Percentiles rank a stretch among this genome's conserved stretches.
Conservation (phyloP, 805 yeast species). For the Saccharomyces paradoxus region DNA sequence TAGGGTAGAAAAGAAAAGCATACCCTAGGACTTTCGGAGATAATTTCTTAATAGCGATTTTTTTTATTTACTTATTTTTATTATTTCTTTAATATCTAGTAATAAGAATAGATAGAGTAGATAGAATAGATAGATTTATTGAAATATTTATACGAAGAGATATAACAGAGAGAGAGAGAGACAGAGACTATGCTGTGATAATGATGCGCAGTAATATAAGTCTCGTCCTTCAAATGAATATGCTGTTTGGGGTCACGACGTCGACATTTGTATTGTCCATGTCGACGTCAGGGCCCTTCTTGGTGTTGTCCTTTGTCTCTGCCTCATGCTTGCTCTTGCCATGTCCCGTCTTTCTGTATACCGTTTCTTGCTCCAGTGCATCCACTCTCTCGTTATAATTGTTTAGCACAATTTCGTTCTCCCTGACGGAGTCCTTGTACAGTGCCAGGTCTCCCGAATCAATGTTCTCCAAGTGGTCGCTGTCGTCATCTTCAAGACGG, state of each 20-base stretch:
- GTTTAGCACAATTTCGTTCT: constrained; percentile 46
- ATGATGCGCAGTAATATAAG: not conserved
- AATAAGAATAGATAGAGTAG: too few species aligned
- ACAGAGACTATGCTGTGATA: not conserved
- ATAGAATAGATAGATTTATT: not conserved
- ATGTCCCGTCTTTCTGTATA: constrained; percentile 27
- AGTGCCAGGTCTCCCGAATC: constrained; percentile 41
- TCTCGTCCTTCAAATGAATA: constrained; percentile 7
- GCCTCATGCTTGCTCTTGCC: not conserved
- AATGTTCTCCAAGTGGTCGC: constrained; percentile 24
- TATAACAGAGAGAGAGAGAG: not conserved
- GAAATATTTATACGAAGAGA: not conserved
- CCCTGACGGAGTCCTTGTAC: constrained; percentile 47
- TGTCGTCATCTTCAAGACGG: constrained; percentile 22
- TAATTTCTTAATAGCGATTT: not conserved
- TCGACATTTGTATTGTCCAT: constrained; percentile 34
- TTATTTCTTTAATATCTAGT: not conserved
- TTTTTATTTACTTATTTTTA: not conserved
- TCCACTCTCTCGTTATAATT: constrained; percentile 43
- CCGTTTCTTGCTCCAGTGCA: constrained; percentile 40
- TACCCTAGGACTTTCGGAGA: not conserved
- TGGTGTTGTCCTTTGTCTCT: not conserved
- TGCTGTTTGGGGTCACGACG: constrained; percentile 31
- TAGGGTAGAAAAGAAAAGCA: not conserved
- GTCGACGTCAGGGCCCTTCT: constrained; percentile 16